Conservation (phyloP, 306 rosid genomes). For the Glycine latifolia region DNA sequence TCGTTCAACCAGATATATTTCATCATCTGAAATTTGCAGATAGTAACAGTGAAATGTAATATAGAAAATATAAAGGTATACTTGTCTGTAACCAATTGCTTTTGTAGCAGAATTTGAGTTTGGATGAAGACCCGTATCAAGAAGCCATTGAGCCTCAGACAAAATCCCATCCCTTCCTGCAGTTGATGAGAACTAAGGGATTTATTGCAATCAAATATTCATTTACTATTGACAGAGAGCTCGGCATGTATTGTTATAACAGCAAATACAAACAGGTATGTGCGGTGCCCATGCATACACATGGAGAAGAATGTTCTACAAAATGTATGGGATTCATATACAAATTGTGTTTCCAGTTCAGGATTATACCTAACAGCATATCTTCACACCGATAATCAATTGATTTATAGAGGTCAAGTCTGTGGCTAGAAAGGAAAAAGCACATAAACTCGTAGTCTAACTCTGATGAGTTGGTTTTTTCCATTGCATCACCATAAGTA, state of each 20-base stretch:
- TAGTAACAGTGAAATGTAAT: constrained; percentile 34
- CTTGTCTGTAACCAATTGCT: constrained; percentile 96
- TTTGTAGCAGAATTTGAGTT: constrained; percentile 84
- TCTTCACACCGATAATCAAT: constrained; percentile 90
- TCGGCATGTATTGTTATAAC: constrained; percentile 28
- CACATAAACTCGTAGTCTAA: constrained; percentile 82
- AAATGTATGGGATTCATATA: constrained; percentile 27
- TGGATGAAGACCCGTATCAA: constrained; percentile 88
- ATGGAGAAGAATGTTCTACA: constrained; percentile 12
- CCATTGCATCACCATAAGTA: constrained; percentile 42
- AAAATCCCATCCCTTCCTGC: constrained; percentile 79
- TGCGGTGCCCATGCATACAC: constrained; percentile 20
- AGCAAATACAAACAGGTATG: constrained; percentile 9
- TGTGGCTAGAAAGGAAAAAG: constrained; percentile 83
- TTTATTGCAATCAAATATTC: constrained; percentile 31
- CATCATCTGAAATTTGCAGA: constrained; percentile 25
- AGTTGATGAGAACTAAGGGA: constrained; percentile 45
- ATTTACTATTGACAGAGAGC: constrained; percentile 7
- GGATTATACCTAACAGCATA: constrained; percentile 78
- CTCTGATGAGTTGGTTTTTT: constrained; percentile 59
- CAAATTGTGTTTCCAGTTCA: constrained; percentile 30
- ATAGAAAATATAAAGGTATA: constrained; percentile 46
- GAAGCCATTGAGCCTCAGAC: constrained; percentile 88
- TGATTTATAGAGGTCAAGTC: constrained; percentile 77
- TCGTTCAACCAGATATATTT: constrained; percentile 23